These are phyloP conservation scores for Colletotrichum tropicicola DNA, from an alignment of 2,329 filamentous ascomycete genomes.

Conservation along the genomic window DNA sequence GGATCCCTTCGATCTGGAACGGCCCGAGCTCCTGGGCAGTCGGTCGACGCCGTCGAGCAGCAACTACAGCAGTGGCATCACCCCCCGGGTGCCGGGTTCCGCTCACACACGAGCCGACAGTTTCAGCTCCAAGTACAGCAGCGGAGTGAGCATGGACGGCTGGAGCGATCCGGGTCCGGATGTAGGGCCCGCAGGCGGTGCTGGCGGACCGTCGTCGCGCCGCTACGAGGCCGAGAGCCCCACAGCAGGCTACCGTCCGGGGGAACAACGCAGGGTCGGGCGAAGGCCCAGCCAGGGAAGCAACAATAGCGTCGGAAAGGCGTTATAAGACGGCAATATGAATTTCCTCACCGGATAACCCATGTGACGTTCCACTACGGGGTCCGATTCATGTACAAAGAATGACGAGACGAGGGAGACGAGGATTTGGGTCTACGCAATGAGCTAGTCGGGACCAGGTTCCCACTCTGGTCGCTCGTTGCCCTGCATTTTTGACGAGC, in stretches of 20 bases:
- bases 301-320: constrained; percentile 31
- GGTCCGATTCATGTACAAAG: constrained; percentile 21
- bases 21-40: constrained; percentile 53
- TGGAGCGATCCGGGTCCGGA: constrained; percentile 66
- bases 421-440: not conserved
- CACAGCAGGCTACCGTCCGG: constrained; percentile 27
- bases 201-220: constrained; percentile 5
- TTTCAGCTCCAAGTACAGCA: constrained; percentile 58
- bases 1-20: constrained; percentile 72
- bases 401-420: not conserved
- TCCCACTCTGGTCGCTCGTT: not conserved
- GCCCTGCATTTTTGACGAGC: constrained; percentile 1
- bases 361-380: constrained; percentile 1
- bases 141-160: constrained; percentile 55
- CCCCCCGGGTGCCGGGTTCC: constrained; percentile 34
- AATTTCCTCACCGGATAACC: no score
- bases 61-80: constrained; percentile 33
- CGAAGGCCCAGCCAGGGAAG: constrained; percentile 23
- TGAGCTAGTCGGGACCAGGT: not conserved
- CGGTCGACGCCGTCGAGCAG: constrained; percentile 42
- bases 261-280: constrained; percentile 22
- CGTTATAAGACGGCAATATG: constrained; percentile 4
- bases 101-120: constrained; percentile 49
- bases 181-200: constrained; percentile 49
- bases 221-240: constrained; percentile 39